Evolutionary conservation across 2,329 filamentous ascomycete species (phyloP), one percentile per base, ranked within the genome.

Genomic region (Arthrobotrys iridis): DNA sequence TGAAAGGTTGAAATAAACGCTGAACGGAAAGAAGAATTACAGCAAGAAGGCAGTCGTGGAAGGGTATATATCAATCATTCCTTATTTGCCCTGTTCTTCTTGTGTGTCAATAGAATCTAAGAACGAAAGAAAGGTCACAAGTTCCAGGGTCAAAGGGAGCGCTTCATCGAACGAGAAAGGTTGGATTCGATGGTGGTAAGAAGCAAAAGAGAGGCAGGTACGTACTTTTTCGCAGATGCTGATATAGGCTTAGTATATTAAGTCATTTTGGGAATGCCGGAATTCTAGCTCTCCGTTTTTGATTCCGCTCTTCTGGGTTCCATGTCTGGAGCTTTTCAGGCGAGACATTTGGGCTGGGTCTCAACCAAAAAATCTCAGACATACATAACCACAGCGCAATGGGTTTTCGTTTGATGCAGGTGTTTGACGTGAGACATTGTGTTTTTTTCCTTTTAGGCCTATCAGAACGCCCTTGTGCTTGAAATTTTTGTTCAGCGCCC

Each of bases 301-400:
- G 50, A 18, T 28, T 55, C 30, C 37, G 35, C n/a, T n/a, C 11
- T 40, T 40, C 1, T 2, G 15, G 24, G 46, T 48, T 48, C n/a
- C 45, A 48, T 48, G 45, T 26, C 30, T 8, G 46, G 18, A 30
- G 18, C 18, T 43, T 20, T 22, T 40, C 55, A 60, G 46, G 65
- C 65, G 43, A 68, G 64, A 70, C 55, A 62, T 62, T 70, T 37
- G n/a, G n/a, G n/a, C n/a, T 55, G 5, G 45, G 57, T 46, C 60
- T 43, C 59, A 43, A 63, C 59, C 50, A 35, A 50, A 35, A 50
- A 68, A 70, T 70, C 65, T 70, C 55, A 70, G 65, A 70, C 65
- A 70, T 70, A 55, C 65, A 46, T 62, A 35, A n/a, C n/a, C n/a
- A n/a, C n/a, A n/a, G n/a, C n/a, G n/a, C n/a, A n/a, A 55, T 2